Evolutionary conservation across 73 alveolate species (phyloP).

Genomic region (Blepharisma japonicum): DNA sequence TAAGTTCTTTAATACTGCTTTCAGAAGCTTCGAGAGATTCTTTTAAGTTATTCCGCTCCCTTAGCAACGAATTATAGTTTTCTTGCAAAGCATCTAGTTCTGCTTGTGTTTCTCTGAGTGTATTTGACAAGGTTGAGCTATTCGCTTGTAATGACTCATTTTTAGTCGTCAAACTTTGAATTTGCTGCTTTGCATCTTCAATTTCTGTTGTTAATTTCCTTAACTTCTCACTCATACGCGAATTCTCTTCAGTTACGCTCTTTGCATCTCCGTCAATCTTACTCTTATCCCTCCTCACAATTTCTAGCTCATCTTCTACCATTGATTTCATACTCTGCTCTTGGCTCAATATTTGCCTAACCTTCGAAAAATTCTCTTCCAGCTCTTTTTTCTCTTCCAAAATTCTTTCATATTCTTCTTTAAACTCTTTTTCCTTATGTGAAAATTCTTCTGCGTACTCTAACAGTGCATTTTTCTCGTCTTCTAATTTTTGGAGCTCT

Average conservation of each 20-base stretch:
- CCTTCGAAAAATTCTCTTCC: not conserved
- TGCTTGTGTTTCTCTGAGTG: slow-evolving; percentile 8
- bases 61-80: not conserved
- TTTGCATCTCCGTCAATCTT: not conserved
- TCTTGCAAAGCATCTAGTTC: not conserved
- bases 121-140: not conserved
- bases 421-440: not conserved
- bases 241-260: not conserved
- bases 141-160: slow-evolving; percentile 10
- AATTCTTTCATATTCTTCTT: not conserved
- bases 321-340: not conserved
- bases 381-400: not conserved
- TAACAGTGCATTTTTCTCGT: not conserved
- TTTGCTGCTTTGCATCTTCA: not conserved
- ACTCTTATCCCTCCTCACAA: not conserved
- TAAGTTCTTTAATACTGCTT: not conserved
- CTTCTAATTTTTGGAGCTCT: not conserved
- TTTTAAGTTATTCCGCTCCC: not conserved
- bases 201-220: not conserved
- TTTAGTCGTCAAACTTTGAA: not conserved
- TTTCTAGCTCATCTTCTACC: not conserved
- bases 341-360: not conserved
- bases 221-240: not conserved
- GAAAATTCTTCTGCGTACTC: not conserved
- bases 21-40: not conserved